A percentile compares a stretch with the other conserved stretches of the same genome.
phyloP scores from a whole-genome alignment of 139 green algal genomes.

The Trebouxia sp. region DNA sequence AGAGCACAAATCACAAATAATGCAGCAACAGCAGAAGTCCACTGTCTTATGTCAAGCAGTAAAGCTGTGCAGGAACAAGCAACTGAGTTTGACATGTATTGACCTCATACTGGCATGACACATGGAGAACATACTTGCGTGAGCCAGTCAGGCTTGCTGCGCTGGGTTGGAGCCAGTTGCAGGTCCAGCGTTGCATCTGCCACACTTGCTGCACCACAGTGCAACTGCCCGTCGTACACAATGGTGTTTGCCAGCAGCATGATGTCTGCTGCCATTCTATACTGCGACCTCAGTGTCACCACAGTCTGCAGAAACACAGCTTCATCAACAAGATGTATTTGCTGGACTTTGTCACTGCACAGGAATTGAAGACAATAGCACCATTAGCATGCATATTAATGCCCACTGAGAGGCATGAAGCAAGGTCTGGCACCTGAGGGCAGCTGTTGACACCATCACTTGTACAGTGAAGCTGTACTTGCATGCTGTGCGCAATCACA shows the following conservation, averaged over 20 bases:
- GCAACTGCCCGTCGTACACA: conserved; percentile 80
- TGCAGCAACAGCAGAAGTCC: background rate
- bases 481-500: no score
- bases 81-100: background rate
- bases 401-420: no score
- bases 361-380: no score
- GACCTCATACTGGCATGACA: background rate
- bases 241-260: conserved; percentile 85
- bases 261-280: conserved; percentile 91
- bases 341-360: background rate
- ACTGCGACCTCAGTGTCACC: conserved; percentile 77
- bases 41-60: no score
- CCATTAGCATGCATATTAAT: no score
- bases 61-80: background rate
- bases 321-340: background rate
- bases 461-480: no score
- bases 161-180: conserved; percentile 7
- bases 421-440: no score
- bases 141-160: conserved; percentile 37
- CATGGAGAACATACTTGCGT: background rate
- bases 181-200: conserved; percentile 54
- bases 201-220: conserved; percentile 63
- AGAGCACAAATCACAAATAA: background rate
- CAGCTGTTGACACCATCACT: no score
- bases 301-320: conserved; percentile 48